Evolutionary conservation across 805 yeast species (phyloP), one percentile per base, ranked within the genome.

Genomic region (Wilhelminamyces savonicus): DNA sequence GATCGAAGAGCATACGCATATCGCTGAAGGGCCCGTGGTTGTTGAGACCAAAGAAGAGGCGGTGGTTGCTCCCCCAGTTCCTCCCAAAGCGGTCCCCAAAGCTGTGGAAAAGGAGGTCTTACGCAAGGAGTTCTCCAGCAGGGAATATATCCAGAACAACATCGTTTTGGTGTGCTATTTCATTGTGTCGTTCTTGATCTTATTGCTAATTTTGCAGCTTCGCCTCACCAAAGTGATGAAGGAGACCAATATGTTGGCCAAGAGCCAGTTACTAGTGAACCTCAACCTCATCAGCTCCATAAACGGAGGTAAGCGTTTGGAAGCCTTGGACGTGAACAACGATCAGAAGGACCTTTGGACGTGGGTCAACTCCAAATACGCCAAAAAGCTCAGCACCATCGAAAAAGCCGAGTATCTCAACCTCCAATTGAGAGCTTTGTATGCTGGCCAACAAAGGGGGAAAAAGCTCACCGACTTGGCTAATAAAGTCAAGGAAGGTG

Each of bases 221-320:
- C 30, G 43, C 20, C 31, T 48, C 21, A 41, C 44, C 15, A 29
- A 29, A 8, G 24, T 30, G 3, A 30, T 52, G 4, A 32, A 32
- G 21, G 53, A 52, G 28, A 51, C 52, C 13, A 55, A 53, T 28
- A 32, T 31, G 13, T 35, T 56, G 22, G 24, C 46, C 9, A 41
- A 38, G 26, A 39, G 36, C 26, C 63, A 44, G 34, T 23, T 46
- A 27, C 22, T 35, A 14, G 19, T 49, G 6, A 48, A 38, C 28
- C 23, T 43, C 9, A 40, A 47, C n/a, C 32, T 51, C 6, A 22
- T 39, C 13, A 28, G 24, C 21, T 30, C 29, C 3, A 21, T 31
- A n/a, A 27, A 30, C 12, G 19, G n/a, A n/a, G n/a, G n/a, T n/a
- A n/a, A n/a, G n/a, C n/a, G n/a, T n/a, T n/a, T n/a, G n/a, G n/a